Base-by-base conservation (phyloP, 352 stramenopile species). In the Phytopythium montanum region DNA sequence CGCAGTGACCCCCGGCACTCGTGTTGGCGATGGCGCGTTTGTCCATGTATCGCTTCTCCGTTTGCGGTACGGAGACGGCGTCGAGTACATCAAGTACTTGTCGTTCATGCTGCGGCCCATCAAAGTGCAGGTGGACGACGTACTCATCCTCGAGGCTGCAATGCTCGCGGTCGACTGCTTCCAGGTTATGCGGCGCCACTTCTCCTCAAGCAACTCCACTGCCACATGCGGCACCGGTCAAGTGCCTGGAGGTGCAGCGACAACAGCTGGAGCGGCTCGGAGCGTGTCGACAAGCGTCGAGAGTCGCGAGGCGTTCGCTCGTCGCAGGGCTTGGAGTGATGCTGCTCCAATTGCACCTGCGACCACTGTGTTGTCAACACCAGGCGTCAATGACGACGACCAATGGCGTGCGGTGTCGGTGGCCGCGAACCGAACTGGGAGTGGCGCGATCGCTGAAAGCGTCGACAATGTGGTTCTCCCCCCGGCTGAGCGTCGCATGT, bases 61-160 rank as follows among this genome's bases (percentile, higher is more conserved):
- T n/a, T 64, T 94, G 0, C 81, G 76, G 55, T 94, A 94, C 36
- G 83, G 86, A 14, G 79, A 87, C 16, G 85, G 90, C 33, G 86
- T 95, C 38, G 85, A 96, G 60, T 96, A 94, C 50, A 87, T 94
- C 60, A 92, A 94, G 59, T 95, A 95, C 46, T 73, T 95, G 18
- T 92, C 86, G 1, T 76, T 78, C 1, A 91, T 95, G 79, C 65
- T 95, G 56, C 86, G 92, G 46, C 86, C 86, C 4, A 72, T 74
- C 10, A 68, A 74, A 12, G 49, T 90, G 4, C 80, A 90, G 51
- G 60, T 88, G 12, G 80, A 90, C 39, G 80, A 86, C 42, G 86
- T 76, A n/a, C 52, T 90, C 19, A 55, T 90, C 25, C 63, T 90
- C 39, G 78, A 76, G 8, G 56, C 70, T 5, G 75, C 72, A 1